Evolutionary conservation across 2,329 filamentous ascomycete species (phyloP).

Genomic region (Pestalotiopsis fici): DNA sequence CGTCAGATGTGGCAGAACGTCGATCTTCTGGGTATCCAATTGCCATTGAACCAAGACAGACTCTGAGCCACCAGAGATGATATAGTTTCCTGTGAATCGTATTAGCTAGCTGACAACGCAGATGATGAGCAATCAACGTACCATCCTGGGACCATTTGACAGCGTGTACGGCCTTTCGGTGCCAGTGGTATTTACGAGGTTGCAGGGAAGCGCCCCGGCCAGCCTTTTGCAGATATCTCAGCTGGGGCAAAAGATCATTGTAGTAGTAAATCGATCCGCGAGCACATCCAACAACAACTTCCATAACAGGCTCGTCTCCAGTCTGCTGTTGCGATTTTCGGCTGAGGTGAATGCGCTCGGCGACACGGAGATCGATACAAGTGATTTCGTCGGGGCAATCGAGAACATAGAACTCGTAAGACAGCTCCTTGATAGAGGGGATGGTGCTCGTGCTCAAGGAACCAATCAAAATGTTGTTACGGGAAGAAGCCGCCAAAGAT

Average conservation of each 20-base stretch:
- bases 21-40: slow-evolving; percentile 78
- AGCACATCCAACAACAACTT: slow-evolving; percentile 76
- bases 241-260: slow-evolving; percentile 66
- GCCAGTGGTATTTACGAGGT: slow-evolving; percentile 82
- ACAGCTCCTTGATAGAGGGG: slow-evolving; percentile 40
- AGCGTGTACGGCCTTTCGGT: slow-evolving; percentile 78
- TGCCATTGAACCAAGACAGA: slow-evolving; percentile 92
- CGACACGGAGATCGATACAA: slow-evolving; percentile 62
- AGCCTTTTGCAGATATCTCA: slow-evolving; percentile 45
- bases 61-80: slow-evolving; percentile 91
- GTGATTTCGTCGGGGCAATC: slow-evolving; percentile 65
- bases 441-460: slow-evolving; percentile 35
- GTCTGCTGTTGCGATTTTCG: slow-evolving; percentile 27
- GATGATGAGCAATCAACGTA: slow-evolving; percentile 38
- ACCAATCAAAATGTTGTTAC: slow-evolving; percentile 62
- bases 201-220: slow-evolving; percentile 50
- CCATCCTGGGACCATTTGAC: slow-evolving; percentile 94
- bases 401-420: slow-evolving; percentile 60
- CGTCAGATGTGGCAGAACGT: slow-evolving; percentile 87
- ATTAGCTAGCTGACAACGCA: slow-evolving; percentile 14
- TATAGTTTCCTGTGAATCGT: slow-evolving; percentile 70
- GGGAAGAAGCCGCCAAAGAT: slow-evolving; percentile 57
- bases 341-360: slow-evolving; percentile 31
- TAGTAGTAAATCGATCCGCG: slow-evolving; percentile 82
- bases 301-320: slow-evolving; percentile 47